These are phyloP conservation scores for Labyrinthula sp. DNA, from an alignment of 352 stramenopile genomes.

Conservation along the genomic window DNA sequence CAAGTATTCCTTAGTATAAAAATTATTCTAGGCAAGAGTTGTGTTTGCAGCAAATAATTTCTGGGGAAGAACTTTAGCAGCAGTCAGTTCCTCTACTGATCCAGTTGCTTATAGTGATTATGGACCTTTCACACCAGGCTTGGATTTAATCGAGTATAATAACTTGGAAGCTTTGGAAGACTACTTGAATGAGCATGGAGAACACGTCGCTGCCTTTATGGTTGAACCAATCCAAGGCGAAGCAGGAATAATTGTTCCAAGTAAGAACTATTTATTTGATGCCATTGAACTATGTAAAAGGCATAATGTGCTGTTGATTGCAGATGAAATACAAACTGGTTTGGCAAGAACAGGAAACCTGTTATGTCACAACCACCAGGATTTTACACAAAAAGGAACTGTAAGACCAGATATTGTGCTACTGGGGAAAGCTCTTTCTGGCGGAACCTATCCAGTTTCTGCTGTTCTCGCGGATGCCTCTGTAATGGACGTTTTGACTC, in stretches of 20 bases:
- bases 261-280: slow-evolving; percentile 77
- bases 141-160: slow-evolving; percentile 70
- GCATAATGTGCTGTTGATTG: slow-evolving; percentile 95
- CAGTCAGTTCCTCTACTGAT: slow-evolving; percentile 80
- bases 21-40: too few species aligned
- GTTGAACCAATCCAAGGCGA: slow-evolving; percentile 97
- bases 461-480: slow-evolving; percentile 82
- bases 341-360: slow-evolving; percentile 84
- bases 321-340: slow-evolving; percentile 92
- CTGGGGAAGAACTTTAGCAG: slow-evolving; percentile 89
- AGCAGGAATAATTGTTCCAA: slow-evolving; percentile 85
- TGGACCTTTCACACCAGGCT: slow-evolving; percentile 92
- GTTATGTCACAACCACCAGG: slow-evolving; percentile 80
- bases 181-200: slow-evolving; percentile 51
- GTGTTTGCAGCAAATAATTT: slow-evolving; percentile 96
- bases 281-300: slow-evolving; percentile 68
- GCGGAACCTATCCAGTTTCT: slow-evolving; percentile 87
- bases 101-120: slow-evolving; percentile 55
- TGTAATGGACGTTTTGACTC: slow-evolving; percentile 92
- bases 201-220: slow-evolving; percentile 90
- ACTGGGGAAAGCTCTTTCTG: slow-evolving; percentile 66
- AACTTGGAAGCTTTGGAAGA: slow-evolving; percentile 61
- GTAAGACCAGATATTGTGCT: slow-evolving; percentile 95
- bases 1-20: too few species aligned
- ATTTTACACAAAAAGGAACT: too few species aligned